Conservation (phyloP, 1,139 yeast genomes). For the Yamadazyma atmosphaerica region DNA sequence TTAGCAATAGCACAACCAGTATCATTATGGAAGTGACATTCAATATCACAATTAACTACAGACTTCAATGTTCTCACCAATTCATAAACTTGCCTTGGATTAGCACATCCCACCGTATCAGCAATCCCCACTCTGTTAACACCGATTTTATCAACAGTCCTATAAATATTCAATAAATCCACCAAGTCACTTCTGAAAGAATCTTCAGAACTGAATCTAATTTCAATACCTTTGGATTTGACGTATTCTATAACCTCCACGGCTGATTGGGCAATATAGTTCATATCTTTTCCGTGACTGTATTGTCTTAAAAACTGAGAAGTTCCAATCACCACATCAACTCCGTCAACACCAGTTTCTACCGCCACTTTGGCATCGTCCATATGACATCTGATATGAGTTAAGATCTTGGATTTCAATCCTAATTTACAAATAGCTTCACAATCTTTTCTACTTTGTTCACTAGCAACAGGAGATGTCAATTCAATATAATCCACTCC, state of each 20-base stretch:
- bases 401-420: slow-evolving; percentile 52
- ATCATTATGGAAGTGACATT: slow-evolving; percentile 62
- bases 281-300: slow-evolving; percentile 58
- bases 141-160: slow-evolving; percentile 58
- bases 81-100: slow-evolving; percentile 61
- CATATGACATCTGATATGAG: slow-evolving; percentile 62
- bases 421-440: slow-evolving; percentile 61
- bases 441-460: slow-evolving; percentile 55
- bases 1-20: slow-evolving; percentile 65
- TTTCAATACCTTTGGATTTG: slow-evolving; percentile 58
- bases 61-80: slow-evolving; percentile 58
- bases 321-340: slow-evolving; percentile 60
- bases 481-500: slow-evolving; percentile 62
- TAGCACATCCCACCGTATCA: slow-evolving; percentile 63
- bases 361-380: slow-evolving; percentile 60
- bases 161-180: slow-evolving; percentile 55
- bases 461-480: slow-evolving; percentile 60
- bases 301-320: slow-evolving; percentile 54
- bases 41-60: slow-evolving; percentile 57
- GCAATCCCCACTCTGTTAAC: slow-evolving; percentile 63
- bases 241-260: slow-evolving; percentile 58
- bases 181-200: slow-evolving; percentile 60
- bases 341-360: slow-evolving; percentile 63
- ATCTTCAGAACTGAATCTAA: slow-evolving; percentile 57
- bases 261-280: slow-evolving; percentile 51